These are phyloP conservation scores for Narthecium ossifragum DNA, from an alignment of 106 monocot genomes.

Conservation along the genomic window DNA sequence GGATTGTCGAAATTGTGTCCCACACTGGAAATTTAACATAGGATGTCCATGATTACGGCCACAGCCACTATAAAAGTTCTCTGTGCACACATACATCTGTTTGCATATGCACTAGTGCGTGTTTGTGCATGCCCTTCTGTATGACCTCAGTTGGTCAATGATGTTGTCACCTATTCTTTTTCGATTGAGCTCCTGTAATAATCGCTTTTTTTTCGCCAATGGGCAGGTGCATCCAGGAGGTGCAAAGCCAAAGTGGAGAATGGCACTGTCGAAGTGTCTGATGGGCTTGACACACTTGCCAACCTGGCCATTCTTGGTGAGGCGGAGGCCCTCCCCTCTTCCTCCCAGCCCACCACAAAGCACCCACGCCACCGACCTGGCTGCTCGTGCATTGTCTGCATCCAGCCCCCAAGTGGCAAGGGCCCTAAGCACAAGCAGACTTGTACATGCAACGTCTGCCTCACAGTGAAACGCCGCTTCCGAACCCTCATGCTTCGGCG, in stretches of 20 bases:
- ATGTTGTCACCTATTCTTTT: too few species aligned
- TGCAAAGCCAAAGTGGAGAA: slow-evolving; percentile 51
- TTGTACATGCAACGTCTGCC: slow-evolving; percentile 76
- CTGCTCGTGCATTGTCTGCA: slow-evolving; percentile 85
- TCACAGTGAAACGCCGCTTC: slow-evolving; percentile 67
- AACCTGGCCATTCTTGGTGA: slow-evolving; percentile 82
- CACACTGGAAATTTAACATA: too few species aligned
- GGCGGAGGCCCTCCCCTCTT: slow-evolving; percentile 31
- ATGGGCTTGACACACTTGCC: slow-evolving; percentile 81
- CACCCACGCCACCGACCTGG: slow-evolving; percentile 87
- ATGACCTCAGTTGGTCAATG: too few species aligned
- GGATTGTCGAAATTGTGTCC: too few species aligned
- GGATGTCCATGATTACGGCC: too few species aligned
- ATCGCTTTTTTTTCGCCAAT: background rate
- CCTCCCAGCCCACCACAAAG: slow-evolving; percentile 63
- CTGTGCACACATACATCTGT: too few species aligned
- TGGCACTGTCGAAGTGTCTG: slow-evolving; percentile 41
- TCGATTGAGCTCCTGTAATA: too few species aligned
- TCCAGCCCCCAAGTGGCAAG: slow-evolving; percentile 89
- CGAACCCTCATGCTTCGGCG: slow-evolving; percentile 71
- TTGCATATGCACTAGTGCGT: too few species aligned
- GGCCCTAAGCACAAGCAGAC: slow-evolving; percentile 82
- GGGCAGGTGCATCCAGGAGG: slow-evolving; percentile 36
- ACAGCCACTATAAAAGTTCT: too few species aligned
- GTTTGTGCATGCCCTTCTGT: too few species aligned